Evolutionary conservation across 2,329 filamentous ascomycete genomes (phyloP).

Genomic region (Talaromyces sp.): DNA sequence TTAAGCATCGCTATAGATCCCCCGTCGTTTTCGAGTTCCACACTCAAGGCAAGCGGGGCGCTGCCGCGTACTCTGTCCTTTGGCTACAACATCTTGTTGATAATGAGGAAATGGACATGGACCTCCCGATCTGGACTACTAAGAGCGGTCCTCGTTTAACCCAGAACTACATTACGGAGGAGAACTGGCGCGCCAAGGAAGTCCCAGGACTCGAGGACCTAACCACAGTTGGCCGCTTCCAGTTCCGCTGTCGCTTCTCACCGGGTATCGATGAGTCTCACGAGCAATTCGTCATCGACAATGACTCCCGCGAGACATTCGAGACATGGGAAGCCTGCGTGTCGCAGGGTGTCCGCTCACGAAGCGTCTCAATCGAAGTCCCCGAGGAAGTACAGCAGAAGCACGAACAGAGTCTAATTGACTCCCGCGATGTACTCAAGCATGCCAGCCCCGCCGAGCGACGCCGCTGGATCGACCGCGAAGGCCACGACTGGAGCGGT

Average conservation of each 20-base stretch:
- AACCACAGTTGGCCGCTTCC: slow-evolving; percentile 76
- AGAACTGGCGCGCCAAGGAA: slow-evolving; percentile 64
- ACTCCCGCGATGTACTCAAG: slow-evolving; percentile 79
- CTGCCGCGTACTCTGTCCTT: slow-evolving; percentile 75
- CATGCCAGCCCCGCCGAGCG: slow-evolving; percentile 68
- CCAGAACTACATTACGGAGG: slow-evolving; percentile 88
- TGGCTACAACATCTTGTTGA: slow-evolving; percentile 88
- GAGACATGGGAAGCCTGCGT: slow-evolving; percentile 93
- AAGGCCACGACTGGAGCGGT: slow-evolving; percentile 83
- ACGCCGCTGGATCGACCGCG: slow-evolving; percentile 74
- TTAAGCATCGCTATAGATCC: slow-evolving; percentile 86
- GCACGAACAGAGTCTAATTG: slow-evolving; percentile 77
- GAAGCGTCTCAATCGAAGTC: slow-evolving; percentile 72
- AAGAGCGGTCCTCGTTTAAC: slow-evolving; percentile 73
- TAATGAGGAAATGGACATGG: slow-evolving; percentile 73
- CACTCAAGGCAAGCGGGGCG: slow-evolving; percentile 66
- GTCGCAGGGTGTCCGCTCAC: slow-evolving; percentile 77
- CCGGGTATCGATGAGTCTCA: slow-evolving; percentile 88
- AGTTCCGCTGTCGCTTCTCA: slow-evolving; percentile 81
- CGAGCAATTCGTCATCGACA: slow-evolving; percentile 78
- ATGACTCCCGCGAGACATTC: slow-evolving; percentile 87
- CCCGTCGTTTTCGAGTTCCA: slow-evolving; percentile 89
- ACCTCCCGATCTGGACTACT: slow-evolving; percentile 90
- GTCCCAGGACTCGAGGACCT: slow-evolving; percentile 75
- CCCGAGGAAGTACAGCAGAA: slow-evolving; percentile 72